Evolutionary conservation across 345 rosid genomes (phyloP), one percentile per base, ranked within the genome.

Genomic region (Syzygium oleosum): DNA sequence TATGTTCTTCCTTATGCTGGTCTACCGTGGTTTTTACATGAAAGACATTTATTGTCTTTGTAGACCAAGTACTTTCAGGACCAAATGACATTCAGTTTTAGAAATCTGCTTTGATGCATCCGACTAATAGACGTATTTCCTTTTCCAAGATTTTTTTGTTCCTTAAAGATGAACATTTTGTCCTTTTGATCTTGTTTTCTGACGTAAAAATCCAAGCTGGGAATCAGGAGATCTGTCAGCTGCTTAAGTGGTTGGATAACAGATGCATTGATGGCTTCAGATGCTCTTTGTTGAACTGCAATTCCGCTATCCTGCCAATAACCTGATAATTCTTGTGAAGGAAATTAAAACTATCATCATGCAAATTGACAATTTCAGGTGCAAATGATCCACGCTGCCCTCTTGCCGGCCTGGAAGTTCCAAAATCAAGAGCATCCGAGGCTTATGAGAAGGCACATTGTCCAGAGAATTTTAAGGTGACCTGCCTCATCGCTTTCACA

Each of bases 371-470:
- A 85, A 87, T 52, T 88, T 22, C 84, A 96, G 99, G 98, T 51
- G 95, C 91, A 25, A 91, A 93, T 43, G 99, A 97, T 91, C 98
- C 94, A 54, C 98, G 96, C 25, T 95, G 96, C 92, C 98, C 99
- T 9, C 87, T 94, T 61, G 96, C 84, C 4, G 99, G 98, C 88
- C 84, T 98, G 86, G 90, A 91, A 88, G 85, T 84, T 87, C 95
- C 97, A 68, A 86, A 88, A 86, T 88, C 88, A 86, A 92, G 88
- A 86, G 91, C 95, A 52, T 49, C 54, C 34, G 84, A 90, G 90
- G 95, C 94, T 15, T 96, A 95, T 65, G 90, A 84, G 34, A 89
- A 92, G 34, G 92, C 93, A 11, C 86, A 87, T 73, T 59, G 87
- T 87, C 85, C 87, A 14, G 90, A 92, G 43, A 93, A 94, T 12